A percentile compares a stretch with the other conserved stretches of the same genome.
phyloP scores from a whole-genome alignment of 352 stramenopile genomes.

The Pythium folliculosum region DNA sequence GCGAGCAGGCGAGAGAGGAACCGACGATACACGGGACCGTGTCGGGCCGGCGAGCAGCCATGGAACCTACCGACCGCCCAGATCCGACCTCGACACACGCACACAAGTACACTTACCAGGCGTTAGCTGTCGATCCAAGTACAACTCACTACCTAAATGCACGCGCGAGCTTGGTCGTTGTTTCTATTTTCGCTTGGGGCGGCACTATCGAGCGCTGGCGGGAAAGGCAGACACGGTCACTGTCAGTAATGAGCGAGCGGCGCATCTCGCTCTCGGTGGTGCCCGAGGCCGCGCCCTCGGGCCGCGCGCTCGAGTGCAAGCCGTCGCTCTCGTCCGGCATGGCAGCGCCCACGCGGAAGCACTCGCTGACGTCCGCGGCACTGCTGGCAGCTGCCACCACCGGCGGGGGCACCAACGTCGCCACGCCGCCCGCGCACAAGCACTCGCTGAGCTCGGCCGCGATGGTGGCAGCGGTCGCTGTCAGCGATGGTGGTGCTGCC shows the following conservation, averaged over 20 bases:
- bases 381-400: background rate
- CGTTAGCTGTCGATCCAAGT: background rate
- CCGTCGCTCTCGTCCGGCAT: conserved; percentile 5
- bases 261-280: conserved; percentile 4
- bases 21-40: no score
- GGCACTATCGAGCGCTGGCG: no score
- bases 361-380: conserved; percentile 10
- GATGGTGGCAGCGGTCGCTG: conserved; percentile 4
- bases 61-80: no score
- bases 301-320: conserved; percentile 8
- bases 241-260: conserved; percentile 4
- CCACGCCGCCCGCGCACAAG: background rate
- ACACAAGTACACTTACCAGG: background rate
- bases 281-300: background rate
- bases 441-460: conserved; percentile 8
- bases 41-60: no score
- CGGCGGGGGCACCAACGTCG: background rate
- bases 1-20: no score
- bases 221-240: no score
- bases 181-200: background rate
- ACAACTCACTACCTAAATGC: no score
- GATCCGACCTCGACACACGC: no score
- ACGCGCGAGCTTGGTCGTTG: background rate
- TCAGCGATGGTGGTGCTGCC: background rate
- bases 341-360: background rate